Percentiles rank a stretch among this genome's conserved stretches.
Conservation (phyloP, 768 basidiomycete species). For the Termitomyces eurrhizus region DNA sequence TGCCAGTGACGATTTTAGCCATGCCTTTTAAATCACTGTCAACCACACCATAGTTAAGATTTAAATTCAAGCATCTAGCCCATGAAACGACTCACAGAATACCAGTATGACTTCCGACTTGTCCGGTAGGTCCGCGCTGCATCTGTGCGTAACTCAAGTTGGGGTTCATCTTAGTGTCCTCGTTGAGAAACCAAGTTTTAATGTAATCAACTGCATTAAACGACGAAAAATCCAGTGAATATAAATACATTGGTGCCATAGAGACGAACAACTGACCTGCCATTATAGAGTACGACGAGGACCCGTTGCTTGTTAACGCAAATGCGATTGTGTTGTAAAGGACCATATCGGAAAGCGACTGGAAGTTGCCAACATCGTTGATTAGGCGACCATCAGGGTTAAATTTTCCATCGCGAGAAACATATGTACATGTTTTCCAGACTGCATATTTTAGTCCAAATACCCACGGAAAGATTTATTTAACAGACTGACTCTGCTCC, state of each 20-base stretch:
- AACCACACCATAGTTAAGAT: background rate
- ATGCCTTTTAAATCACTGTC: conserved; percentile 55
- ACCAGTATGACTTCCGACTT: conserved; percentile 47
- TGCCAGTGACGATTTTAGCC: conserved; percentile 16
- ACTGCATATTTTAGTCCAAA: conserved; percentile 26
- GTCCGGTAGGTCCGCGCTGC: conserved; percentile 34
- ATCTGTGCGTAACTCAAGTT: conserved; percentile 59
- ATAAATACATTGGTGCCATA: background rate
- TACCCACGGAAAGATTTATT: background rate
- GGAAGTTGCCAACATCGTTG: conserved; percentile 53
- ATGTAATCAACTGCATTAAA: conserved; percentile 37
- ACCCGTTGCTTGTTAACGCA: conserved; percentile 35
- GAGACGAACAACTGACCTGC: conserved; percentile 29
- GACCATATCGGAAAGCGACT: conserved; percentile 53
- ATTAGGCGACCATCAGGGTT: conserved; percentile 60
- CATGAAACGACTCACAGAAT: conserved; percentile 37
- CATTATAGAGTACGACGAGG: conserved; percentile 37
- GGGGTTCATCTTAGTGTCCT: conserved; percentile 57
- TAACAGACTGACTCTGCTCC: conserved; percentile 38
- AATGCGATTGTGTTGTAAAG: conserved; percentile 59
- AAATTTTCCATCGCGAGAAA: conserved; percentile 53
- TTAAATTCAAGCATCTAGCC: background rate
- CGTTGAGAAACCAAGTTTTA: conserved; percentile 57
- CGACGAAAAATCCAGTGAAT: background rate
- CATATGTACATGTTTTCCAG: conserved; percentile 57